A percentile compares a stretch with the other conserved stretches of the same genome.
Evolutionary conservation across 768 basidiomycete genomes (phyloP).

Genomic region (Phylloporus arenicola): DNA sequence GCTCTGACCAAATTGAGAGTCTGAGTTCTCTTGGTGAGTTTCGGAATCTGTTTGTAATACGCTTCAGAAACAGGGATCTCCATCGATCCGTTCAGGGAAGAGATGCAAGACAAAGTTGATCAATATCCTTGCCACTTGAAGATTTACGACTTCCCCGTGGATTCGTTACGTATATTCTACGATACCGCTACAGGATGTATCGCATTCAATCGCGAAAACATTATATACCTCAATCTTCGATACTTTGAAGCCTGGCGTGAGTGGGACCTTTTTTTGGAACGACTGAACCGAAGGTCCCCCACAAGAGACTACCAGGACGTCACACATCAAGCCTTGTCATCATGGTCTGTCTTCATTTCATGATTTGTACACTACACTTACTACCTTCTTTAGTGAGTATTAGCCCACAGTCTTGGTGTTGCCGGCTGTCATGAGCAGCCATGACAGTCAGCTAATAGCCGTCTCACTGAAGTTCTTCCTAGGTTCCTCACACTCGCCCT

Average conservation of each 20-base stretch:
- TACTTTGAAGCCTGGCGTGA: constrained; percentile 82
- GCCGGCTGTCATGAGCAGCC: too few relatives aligned
- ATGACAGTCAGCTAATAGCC: too few relatives aligned
- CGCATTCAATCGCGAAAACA: constrained; percentile 85
- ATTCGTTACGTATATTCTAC: constrained; percentile 77
- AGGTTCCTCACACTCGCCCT: too few relatives aligned
- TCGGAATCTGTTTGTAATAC: neutral
- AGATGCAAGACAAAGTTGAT: constrained; percentile 48
- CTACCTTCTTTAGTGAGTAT: too few relatives aligned
- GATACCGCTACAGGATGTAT: constrained; percentile 72
- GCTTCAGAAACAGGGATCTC: neutral
- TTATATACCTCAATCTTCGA: constrained; percentile 79
- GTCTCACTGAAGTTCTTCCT: too few relatives aligned
- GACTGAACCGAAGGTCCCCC: too few relatives aligned
- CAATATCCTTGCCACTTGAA: constrained; percentile 67
- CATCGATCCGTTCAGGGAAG: constrained; percentile 35
- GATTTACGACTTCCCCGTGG: constrained; percentile 66
- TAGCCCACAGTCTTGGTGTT: too few relatives aligned
- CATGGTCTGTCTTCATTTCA: too few relatives aligned
- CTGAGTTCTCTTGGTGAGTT: neutral
- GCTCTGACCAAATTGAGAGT: neutral
- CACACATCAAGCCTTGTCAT: too few relatives aligned
- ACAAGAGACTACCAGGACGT: too few relatives aligned
- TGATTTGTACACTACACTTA: too few relatives aligned
- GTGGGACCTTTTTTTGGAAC: too few relatives aligned